Evolutionary conservation across 73 alveolate species (phyloP), one percentile per base, ranked within the genome.

Genomic region (Paramecium tetraurelia): DNA sequence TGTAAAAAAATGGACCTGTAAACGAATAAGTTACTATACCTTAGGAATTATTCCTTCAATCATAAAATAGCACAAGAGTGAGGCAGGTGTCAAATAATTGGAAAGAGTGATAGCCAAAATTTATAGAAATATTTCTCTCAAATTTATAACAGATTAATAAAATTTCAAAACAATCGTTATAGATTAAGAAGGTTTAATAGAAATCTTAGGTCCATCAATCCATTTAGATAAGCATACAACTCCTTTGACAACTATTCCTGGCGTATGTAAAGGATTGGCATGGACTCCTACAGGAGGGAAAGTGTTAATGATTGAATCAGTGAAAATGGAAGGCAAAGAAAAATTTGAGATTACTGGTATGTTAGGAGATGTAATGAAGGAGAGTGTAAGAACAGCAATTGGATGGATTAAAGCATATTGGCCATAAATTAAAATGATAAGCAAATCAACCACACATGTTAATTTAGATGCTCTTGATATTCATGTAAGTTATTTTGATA

Each of bases 291-390:
- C 85, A 59, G 99, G 99, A 11, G 99, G 99, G 5, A 93, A 95
- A 70, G 97, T 96, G 5, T 75, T 97, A 27, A 88, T 96, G 72
- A 96, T 97, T 18, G 99, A 97, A 86, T 77, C 97, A 27, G 85
- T 96, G 16, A 96, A 93, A 89, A 95, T 94, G 87, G 96, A 95
- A 6, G 98, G 98, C 7, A 93, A 40, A 50, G 94, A 92, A 4
- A 89, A 46, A 92, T 85, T 97, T n/a, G 94, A 93, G 71, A 75
- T 97, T 33, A 97, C 99, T 53, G 99, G 99, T 31, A 93, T 96
- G 80, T 92, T 97, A 14, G 98, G 98, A 7, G 97, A 97, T 76
- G 98, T 97, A n/a, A 97, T 97, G 99, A 95, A 97, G 63, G 99
- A 97, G 85, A 93, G 97, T 29, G 98, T 97, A 22, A 77, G 92